phyloP scores from a whole-genome alignment of 2,329 filamentous ascomycete genomes.

The Ophiostoma piceae region DNA sequence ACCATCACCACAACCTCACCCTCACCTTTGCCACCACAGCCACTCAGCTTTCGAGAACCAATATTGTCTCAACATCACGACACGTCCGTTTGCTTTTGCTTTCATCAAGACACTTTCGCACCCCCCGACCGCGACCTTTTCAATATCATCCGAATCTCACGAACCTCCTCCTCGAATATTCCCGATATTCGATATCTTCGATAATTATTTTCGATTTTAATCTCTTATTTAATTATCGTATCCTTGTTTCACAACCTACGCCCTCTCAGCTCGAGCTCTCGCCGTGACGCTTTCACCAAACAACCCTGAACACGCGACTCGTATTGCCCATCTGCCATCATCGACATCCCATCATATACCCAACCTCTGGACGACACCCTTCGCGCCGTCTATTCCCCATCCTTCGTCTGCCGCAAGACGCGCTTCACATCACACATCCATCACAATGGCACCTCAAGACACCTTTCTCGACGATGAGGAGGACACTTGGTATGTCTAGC shows the following conservation, averaged over 20 bases:
- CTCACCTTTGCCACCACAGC: neutral
- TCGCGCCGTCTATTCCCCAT: neutral
- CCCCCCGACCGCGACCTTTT: neutral
- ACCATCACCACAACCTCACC: slow-evolving; percentile 13
- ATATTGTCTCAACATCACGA: neutral
- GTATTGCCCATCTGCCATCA: neutral
- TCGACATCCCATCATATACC: neutral
- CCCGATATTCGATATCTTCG: neutral
- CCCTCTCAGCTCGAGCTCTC: neutral
- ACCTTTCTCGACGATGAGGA: slow-evolving; percentile 68
- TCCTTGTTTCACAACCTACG: slow-evolving; percentile 7
- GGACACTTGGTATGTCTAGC: slow-evolving; percentile 55
- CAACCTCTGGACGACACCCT: neutral
- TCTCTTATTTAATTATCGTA: neutral
- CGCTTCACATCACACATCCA: slow-evolving; percentile 15
- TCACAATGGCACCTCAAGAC: slow-evolving; percentile 61
- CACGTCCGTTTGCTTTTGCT: neutral
- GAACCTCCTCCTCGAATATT: neutral
- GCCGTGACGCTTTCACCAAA: neutral
- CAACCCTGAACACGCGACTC: neutral
- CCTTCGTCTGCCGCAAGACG: slow-evolving; percentile 16
- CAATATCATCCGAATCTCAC: neutral
- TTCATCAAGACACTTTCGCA: neutral
- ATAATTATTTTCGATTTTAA: neutral
- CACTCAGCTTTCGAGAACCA: neutral